Evolutionary conservation across 2,329 filamentous ascomycete genomes (phyloP), one percentile per base, ranked within the genome.

Genomic region (Lojkania enalia): DNA sequence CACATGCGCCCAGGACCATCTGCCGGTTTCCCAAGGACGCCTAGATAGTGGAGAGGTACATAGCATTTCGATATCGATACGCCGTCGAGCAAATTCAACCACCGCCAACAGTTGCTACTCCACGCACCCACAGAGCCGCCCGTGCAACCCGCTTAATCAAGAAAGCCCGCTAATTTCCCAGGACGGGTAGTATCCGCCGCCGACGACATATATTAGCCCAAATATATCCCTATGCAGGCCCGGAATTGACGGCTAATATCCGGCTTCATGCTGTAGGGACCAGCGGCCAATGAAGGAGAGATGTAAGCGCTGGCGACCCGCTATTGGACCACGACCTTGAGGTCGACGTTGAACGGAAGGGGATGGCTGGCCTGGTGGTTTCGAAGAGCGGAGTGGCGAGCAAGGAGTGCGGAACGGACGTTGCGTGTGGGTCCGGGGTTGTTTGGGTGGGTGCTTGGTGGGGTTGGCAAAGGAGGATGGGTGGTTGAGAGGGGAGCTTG

Each of bases 211-310:
- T 33, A 33, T 33, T 7, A 16, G 9, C 30, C 30, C 16, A 11
- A 33, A 33, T 33, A 33, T 33, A 33, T 7, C 9, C 30, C 7
- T 9, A 9, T 11, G 15, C 15, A 15, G 30, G 9, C 15, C 9
- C 7, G 16, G 30, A 33, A 33, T 11, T 11, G 30, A 7, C 9
- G 9, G 30, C 15, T 33, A 33, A 33, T 33, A 33, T 33, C 81
- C 83, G 51, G 87, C 84, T 72, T 87, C 85, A 47, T 78, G 83
- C 7, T n/a, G 23, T 7, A 27, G 23, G n/a, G 23, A 27, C 7
- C 23, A 15, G 14, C 14, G 16, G 7, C 30, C 30, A 33, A 33
- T 33, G 9, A 16, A 16, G 7, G 7, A 16, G 11, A 33, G 11
- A 33, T 9, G 9, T 35, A 46, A 46, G 43, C 43, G 43, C 43